phyloP scores from a whole-genome alignment of 2,329 filamentous ascomycete genomes.

The Colletotrichum falcatum region DNA sequence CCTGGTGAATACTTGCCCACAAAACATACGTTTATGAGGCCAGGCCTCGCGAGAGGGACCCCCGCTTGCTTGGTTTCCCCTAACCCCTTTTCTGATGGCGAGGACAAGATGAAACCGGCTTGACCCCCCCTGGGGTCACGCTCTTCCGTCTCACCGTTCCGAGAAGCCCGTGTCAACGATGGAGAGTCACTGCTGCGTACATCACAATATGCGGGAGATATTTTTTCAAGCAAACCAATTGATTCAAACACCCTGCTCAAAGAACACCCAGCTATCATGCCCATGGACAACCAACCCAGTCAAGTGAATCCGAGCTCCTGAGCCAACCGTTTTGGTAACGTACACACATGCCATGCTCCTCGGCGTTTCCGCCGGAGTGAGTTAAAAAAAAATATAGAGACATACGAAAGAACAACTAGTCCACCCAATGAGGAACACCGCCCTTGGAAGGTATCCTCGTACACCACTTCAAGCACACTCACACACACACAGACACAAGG shows the following conservation, averaged over 20 bases:
- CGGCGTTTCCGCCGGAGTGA: not conserved
- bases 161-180: not conserved
- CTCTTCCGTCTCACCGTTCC: not conserved
- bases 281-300: conserved; percentile 28
- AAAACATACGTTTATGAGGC: accelerated
- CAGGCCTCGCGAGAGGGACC: accelerated
- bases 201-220: not conserved
- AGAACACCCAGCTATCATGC: conserved; percentile 28
- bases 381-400: conserved; percentile 21
- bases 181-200: too few species aligned
- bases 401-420: not conserved
- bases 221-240: conserved; percentile 25
- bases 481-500: too few species aligned
- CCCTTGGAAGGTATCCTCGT: too few species aligned
- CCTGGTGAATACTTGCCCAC: not conserved
- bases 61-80: too few species aligned
- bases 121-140: not conserved
- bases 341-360: conserved; percentile 18
- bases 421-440: not conserved
- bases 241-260: conserved; percentile 37
- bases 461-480: too few species aligned
- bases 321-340: conserved; percentile 3
- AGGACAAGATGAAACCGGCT: conserved; percentile 9
- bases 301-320: conserved; percentile 15
- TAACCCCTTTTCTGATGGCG: not conserved